phyloP scores from a whole-genome alignment of 805 yeast species.

The Candida caryicola region DNA sequence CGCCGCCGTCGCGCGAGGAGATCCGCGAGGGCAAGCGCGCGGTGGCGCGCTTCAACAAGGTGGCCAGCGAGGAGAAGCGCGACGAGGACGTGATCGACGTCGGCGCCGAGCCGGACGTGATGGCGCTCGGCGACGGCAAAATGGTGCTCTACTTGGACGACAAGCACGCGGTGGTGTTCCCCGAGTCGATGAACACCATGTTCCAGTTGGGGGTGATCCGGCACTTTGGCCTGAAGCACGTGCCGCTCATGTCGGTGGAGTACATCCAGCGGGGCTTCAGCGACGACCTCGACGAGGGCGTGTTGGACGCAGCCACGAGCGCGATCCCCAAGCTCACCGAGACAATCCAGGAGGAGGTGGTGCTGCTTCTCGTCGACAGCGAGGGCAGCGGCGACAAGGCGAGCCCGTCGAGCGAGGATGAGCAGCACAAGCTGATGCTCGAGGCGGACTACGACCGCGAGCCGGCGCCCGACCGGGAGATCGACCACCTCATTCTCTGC shows the following conservation, averaged over 20 bases:
- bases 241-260: constrained; percentile 41
- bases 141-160: constrained; percentile 41
- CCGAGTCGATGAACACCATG: constrained; percentile 39
- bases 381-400: not conserved
- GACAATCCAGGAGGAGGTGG: constrained; percentile 28
- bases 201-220: constrained; percentile 38
- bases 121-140: constrained; percentile 32
- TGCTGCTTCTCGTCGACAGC: constrained; percentile 14
- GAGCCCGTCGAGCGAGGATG: constrained; percentile 9
- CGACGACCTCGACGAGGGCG: constrained; percentile 26
- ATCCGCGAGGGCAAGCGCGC: constrained; percentile 12
- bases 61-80: constrained; percentile 4
- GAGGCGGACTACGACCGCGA: constrained; percentile 48
- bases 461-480: constrained; percentile 19
- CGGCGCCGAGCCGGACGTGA: constrained; percentile 26
- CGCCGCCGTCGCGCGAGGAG: constrained; percentile 1
- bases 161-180: constrained; percentile 46
- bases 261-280: constrained; percentile 52
- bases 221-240: constrained; percentile 33
- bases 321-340: constrained; percentile 35
- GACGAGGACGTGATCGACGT: constrained; percentile 15
- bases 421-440: constrained; percentile 42
- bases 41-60: constrained; percentile 19
- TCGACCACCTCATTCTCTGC: constrained; percentile 74
- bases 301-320: constrained; percentile 29